These are phyloP conservation scores for Pulveroboletus sp. DNA, from an alignment of 768 basidiomycete genomes.

Conservation along the genomic window DNA sequence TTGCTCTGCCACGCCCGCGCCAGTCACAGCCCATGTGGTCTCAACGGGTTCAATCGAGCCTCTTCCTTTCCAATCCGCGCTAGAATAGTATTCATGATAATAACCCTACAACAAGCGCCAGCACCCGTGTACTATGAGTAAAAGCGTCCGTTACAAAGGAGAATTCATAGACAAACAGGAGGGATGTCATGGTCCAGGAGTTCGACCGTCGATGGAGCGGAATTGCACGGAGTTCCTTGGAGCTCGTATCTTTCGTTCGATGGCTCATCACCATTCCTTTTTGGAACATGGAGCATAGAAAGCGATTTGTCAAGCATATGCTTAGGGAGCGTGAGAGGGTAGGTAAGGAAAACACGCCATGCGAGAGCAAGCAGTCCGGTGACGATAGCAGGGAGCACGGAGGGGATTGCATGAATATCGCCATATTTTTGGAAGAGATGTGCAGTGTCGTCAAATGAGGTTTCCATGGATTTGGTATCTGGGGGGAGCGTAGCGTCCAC, in stretches of 20 bases:
- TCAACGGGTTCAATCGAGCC: conserved; percentile 28
- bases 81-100: conserved; percentile 37
- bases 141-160: conserved; percentile 32
- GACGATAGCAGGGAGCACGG: conserved; percentile 26
- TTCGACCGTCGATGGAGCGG: conserved; percentile 26
- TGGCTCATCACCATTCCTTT: conserved; percentile 27
- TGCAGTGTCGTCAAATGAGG: conserved; percentile 20
- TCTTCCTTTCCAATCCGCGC: conserved; percentile 26
- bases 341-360: conserved; percentile 43
- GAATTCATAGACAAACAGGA: conserved; percentile 50
- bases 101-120: conserved; percentile 44
- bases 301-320: conserved; percentile 34
- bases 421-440: conserved; percentile 20
- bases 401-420: conserved; percentile 31
- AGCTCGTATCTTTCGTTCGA: conserved; percentile 28
- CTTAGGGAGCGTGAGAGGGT: conserved; percentile 49
- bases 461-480: conserved; percentile 19
- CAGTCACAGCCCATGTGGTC: conserved; percentile 3
- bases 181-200: conserved; percentile 31
- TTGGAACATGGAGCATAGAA: conserved; percentile 30
- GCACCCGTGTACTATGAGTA: conserved; percentile 43
- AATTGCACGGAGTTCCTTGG: conserved; percentile 20
- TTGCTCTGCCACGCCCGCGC: background rate
- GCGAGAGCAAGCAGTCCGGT: conserved; percentile 42
- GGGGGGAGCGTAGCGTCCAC: conserved; percentile 30